Percentiles rank a stretch among this genome's conserved stretches.
Evolutionary conservation across 106 monocot species (phyloP).

Genomic region (Chionographis japonica): DNA sequence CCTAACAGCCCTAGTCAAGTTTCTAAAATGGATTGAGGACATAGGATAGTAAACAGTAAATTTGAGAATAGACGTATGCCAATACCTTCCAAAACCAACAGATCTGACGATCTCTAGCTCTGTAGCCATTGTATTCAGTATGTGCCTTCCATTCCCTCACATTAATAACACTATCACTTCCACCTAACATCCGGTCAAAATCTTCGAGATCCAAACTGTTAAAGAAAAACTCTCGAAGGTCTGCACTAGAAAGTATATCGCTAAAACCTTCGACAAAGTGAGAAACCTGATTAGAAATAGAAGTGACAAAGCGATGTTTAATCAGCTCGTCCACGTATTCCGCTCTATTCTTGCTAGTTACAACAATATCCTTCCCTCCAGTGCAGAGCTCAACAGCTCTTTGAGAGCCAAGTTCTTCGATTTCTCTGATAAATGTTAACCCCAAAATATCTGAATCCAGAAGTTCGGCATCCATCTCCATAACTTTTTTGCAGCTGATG

Average conservation of each 20-base stretch:
- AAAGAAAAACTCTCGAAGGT: conserved; percentile 37
- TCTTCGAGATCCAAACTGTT: conserved; percentile 57
- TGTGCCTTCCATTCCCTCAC: conserved; percentile 63
- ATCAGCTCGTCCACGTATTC: conserved; percentile 55
- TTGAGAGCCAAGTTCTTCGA: conserved; percentile 43
- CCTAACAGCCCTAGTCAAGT: too few relatives aligned
- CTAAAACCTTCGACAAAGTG: conserved; percentile 55
- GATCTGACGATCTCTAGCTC: conserved; percentile 48
- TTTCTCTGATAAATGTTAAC: conserved; percentile 59
- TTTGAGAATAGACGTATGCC: not conserved
- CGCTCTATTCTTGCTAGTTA: conserved; percentile 60
- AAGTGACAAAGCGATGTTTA: conserved; percentile 48
- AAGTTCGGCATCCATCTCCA: conserved; percentile 64
- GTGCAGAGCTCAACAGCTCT: conserved; percentile 49
- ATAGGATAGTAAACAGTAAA: not conserved
- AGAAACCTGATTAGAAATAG: conserved; percentile 40
- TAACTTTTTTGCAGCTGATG: conserved; percentile 61
- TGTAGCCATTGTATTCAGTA: conserved; percentile 71
- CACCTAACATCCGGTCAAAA: conserved; percentile 60
- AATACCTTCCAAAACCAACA: conserved; percentile 82
- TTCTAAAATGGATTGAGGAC: too few relatives aligned
- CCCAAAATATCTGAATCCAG: conserved; percentile 71
- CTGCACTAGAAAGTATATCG: conserved; percentile 38
- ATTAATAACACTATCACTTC: conserved; percentile 33
- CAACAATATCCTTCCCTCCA: conserved; percentile 67